Base-by-base conservation (phyloP, 2,329 filamentous ascomycete genomes). In the Exophiala sideris region DNA sequence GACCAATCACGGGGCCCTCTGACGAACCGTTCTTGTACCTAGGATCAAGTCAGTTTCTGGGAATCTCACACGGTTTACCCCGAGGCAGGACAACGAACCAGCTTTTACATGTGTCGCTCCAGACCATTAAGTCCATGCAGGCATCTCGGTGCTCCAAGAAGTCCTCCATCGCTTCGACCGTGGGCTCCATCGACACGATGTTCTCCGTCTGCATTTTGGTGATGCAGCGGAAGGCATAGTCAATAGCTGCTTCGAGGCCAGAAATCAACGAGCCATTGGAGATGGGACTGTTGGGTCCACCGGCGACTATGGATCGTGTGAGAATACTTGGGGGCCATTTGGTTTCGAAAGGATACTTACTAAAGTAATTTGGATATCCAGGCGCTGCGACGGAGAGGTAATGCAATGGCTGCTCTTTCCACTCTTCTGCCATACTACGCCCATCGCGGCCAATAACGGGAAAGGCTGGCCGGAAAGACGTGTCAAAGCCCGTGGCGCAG, bases 121-220 rank as follows among this genome's bases (percentile, higher is more conserved):
- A 78, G 5, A 78, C 74, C 0, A 73, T 76, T 50, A 74, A 70
- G 59, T 76, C 76, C 61, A 77, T 71, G 70, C 70, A 76, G 49
- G 74, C 71, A 58, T 76, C 66, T 14, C 50, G 54, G 54, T 74
- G 71, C 45, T 69, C 68, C 3, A 65, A 61, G 59, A 73, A 73
- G 35, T 68, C 63, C 12, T 57, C 33, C 1, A 61, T 57, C 10
- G 66, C 62, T 34, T 62, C 59, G 47, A 66, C 47, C 8, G 64
- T 64, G 6, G 70, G 70, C 5, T 62, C 66, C 47, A 73, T 62
- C 16, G 65, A 68, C 50, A 69, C 68, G 60, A 75, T 69, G 54
- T 73, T 70, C 50, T 76, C 72, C 14, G 65, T 59, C 58, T 75
- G 72, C 32, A 70, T 67, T 55, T 69, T 70, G 14, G 58, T 55